Evolutionary conservation across 306 rosid genomes (phyloP).

Genomic region (Gastrolobium bilobum): DNA sequence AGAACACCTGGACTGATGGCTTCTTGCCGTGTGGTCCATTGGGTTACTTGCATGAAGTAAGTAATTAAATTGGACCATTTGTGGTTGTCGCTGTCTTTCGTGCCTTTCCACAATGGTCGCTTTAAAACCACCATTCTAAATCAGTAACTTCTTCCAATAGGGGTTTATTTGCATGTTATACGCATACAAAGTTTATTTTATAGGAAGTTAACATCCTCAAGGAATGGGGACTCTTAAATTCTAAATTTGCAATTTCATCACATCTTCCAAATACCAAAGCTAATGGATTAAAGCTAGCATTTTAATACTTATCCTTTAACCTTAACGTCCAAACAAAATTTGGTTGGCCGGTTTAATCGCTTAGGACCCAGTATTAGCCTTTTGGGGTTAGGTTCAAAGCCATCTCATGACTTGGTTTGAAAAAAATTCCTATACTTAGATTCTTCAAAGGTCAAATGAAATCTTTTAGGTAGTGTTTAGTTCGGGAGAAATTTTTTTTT

Average conservation of each 20-base stretch:
- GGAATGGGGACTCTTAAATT: neutral
- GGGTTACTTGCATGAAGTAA: too few relatives aligned
- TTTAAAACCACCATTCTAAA: too few relatives aligned
- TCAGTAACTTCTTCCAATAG: too few relatives aligned
- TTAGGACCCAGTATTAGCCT: neutral
- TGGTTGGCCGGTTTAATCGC: too few relatives aligned
- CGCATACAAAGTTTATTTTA: too few relatives aligned
- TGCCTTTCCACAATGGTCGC: neutral
- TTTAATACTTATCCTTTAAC: neutral
- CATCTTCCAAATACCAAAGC: neutral
- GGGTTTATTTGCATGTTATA: too few relatives aligned
- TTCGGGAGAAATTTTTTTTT: too few relatives aligned
- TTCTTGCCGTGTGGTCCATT: neutral
- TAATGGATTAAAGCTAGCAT: neutral
- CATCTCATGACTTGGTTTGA: neutral
- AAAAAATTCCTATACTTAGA: too few relatives aligned
- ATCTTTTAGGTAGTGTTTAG: too few relatives aligned
- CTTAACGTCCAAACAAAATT: neutral
- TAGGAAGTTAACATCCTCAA: neutral
- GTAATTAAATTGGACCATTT: too few relatives aligned
- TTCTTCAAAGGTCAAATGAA: too few relatives aligned
- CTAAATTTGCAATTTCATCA: too few relatives aligned
- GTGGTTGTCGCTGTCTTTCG: conserved; percentile 44
- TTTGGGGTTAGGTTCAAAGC: conserved; percentile 47
- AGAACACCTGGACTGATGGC: neutral